Evolutionary conservation across 495 filamentous ascomycete species (phyloP).

Genomic region (Cladorrhinum samala): DNA sequence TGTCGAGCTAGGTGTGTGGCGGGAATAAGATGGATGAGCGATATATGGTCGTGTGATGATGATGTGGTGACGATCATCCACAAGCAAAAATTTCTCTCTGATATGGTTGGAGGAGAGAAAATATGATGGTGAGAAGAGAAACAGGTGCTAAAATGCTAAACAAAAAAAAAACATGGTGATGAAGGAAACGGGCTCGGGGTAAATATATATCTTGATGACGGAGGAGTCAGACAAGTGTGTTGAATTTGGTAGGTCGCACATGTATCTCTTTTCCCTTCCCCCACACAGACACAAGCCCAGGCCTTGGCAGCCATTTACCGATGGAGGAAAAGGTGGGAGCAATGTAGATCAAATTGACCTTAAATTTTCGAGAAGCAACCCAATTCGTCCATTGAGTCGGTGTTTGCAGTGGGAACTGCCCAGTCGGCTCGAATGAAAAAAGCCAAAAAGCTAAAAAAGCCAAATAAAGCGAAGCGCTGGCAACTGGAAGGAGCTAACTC

Average conservation of each 20-base stretch:
- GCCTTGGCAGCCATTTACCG: slow-evolving; percentile 24
- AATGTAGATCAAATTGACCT: slow-evolving; percentile 23
- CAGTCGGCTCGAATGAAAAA: too few relatives aligned
- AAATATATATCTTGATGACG: too few relatives aligned
- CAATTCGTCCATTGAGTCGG: too few relatives aligned
- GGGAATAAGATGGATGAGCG: neutral
- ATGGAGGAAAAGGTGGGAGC: slow-evolving; percentile 7
- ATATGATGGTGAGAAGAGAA: neutral
- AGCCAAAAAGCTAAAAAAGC: too few relatives aligned
- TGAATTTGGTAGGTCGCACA: too few relatives aligned
- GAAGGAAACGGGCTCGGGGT: neutral
- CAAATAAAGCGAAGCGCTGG: too few relatives aligned
- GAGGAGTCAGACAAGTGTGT: too few relatives aligned
- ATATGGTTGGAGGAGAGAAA: too few relatives aligned
- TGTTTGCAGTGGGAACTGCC: too few relatives aligned
- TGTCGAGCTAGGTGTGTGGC: neutral
- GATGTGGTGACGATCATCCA: neutral
- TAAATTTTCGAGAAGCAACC: neutral
- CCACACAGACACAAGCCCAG: neutral
- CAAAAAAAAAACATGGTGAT: neutral
- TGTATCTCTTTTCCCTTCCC: neutral
- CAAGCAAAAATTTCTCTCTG: too few relatives aligned
- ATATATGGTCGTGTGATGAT: neutral
- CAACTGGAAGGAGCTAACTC: too few relatives aligned
- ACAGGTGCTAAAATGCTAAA: neutral